Conservation (phyloP, 2,329 filamentous ascomycete genomes). For the Apiospora phragmitis region DNA sequence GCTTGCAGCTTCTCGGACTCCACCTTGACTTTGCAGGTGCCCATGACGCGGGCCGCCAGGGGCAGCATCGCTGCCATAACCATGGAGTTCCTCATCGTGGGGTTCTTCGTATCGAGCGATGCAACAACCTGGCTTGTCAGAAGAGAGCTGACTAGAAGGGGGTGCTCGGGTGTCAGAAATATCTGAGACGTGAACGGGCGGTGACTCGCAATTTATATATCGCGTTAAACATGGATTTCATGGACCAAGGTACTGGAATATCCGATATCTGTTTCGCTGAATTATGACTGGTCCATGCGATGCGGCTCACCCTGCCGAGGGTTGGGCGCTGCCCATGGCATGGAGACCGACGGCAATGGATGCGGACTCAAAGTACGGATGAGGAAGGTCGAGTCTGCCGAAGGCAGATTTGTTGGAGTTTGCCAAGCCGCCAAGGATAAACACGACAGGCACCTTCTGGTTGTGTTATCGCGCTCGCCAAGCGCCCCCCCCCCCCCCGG, state of each 20-base stretch:
- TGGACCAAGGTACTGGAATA: not conserved
- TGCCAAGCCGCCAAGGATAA: conserved; percentile 1
- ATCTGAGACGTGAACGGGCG: not conserved
- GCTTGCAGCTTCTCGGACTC: conserved; percentile 12
- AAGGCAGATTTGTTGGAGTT: not conserved
- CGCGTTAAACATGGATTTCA: no score
- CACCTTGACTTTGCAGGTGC: conserved; percentile 8
- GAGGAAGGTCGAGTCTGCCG: conserved; percentile 7
- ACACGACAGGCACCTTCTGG: not conserved
- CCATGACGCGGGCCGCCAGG: not conserved
- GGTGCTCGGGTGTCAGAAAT: not conserved
- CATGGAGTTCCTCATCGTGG: not conserved
- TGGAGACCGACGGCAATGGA: not conserved
- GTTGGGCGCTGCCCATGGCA: not conserved
- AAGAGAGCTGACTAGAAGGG: no score
- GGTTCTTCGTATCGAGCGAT: not conserved
- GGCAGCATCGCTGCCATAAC: not conserved
- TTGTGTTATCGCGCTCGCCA: not conserved
- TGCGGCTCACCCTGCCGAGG: not conserved
- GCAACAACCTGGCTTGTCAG: not conserved
- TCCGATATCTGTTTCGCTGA: not conserved
- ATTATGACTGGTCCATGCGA: not conserved
- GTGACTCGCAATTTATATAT: not conserved
- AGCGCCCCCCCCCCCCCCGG: not conserved
- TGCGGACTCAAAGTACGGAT: not conserved